Evolutionary conservation across 345 rosid genomes (phyloP), one percentile per base, ranked within the genome.

Genomic region (Orychophragmus violaceus): DNA sequence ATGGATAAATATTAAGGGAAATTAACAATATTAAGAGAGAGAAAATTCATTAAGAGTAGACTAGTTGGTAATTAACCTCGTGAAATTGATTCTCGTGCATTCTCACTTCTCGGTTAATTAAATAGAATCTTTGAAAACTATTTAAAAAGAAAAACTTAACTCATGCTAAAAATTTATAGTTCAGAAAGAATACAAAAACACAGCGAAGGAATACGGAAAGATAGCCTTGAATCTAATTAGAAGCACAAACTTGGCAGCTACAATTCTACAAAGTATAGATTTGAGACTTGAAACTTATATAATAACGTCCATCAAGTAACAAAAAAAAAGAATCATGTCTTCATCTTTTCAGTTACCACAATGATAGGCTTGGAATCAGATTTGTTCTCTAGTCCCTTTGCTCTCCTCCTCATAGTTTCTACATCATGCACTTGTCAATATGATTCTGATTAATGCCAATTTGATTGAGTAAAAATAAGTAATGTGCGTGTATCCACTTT

Each of bases 321-420:
- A 59, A 59, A 3, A 66, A 59, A 24, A 21, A 41, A 59, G 4
- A 42, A 61, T 25, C 13, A 14, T 32, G 11, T 37, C 13, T 50
- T 74, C 55, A 87, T 96, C 87, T 91, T 88, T 80, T 88, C 96
- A 1, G 96, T 88, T 21, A 84, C 68, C 58, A 85, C 80, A 62
- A 83, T 77, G 27, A 84, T 70, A 45, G 94, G 98, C 76, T 68
- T 79, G 50, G 62, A 68, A 58, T 64, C 65, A 61, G 66, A 81
- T 64, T 66, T 82, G 28, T 64, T 57, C 76, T 84, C 88, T 27
- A 91, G 75, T 39, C 78, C 78, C 42, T 64, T 48, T 5, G 87
- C 82, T 72, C 74, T 79, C 78, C 21, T 42, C 62, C 28, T 80
- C 21, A 86, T 86, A 71, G 68, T 70, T 64, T 81, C 80, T 6